Percentiles rank a stretch among this genome's conserved stretches.
Conservation (phyloP, 805 yeast species). For the Metschnikowia cubensis region DNA sequence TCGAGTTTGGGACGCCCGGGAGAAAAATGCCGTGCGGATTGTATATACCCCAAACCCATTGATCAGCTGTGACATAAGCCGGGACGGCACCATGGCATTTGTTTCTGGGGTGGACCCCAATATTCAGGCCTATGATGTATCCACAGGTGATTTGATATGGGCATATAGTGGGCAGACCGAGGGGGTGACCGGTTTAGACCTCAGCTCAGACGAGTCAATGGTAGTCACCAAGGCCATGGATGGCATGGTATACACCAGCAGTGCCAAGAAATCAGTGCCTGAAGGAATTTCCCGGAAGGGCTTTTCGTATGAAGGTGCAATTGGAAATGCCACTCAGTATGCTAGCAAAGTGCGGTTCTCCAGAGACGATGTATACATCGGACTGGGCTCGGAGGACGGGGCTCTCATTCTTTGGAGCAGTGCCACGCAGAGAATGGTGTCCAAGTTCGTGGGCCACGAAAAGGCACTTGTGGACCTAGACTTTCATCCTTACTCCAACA, state of each 20-base stretch:
- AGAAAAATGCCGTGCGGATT: conserved; percentile 38
- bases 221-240: conserved; percentile 54
- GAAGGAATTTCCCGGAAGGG: conserved; percentile 38
- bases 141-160: conserved; percentile 46
- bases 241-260: conserved; percentile 54
- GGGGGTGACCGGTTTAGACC: conserved; percentile 51
- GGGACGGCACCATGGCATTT: conserved; percentile 43
- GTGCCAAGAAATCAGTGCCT: conserved; percentile 44
- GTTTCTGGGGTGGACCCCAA: conserved; percentile 68
- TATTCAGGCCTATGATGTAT: conserved; percentile 55
- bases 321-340: conserved; percentile 48
- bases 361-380: conserved; percentile 34
- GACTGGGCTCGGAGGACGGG: conserved; percentile 63
- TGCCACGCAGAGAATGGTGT: conserved; percentile 42
- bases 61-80: conserved; percentile 39
- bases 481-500: conserved; percentile 41
- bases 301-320: conserved; percentile 56
- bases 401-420: conserved; percentile 60
- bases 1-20: conserved; percentile 62
- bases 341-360: conserved; percentile 49
- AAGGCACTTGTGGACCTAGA: conserved; percentile 63
- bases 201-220: conserved; percentile 45
- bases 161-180: conserved; percentile 42
- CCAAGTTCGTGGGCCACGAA: conserved; percentile 55
- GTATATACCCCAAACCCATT: conserved; percentile 56